phyloP scores from a whole-genome alignment of 1,284 basidiomycete species.

The Chondrostereum purpureum region DNA sequence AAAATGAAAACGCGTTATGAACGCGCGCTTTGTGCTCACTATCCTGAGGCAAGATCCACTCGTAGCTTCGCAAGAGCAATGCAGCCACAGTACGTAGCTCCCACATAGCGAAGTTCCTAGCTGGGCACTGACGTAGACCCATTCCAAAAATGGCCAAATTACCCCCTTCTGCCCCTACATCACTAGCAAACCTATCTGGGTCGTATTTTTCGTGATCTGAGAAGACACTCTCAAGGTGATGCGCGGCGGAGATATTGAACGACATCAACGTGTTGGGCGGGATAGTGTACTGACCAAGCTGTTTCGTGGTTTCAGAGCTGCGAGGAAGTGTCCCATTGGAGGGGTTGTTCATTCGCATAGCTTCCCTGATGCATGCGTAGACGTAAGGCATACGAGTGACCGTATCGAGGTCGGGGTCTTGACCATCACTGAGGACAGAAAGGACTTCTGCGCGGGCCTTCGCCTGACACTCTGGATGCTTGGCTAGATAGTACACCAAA shows the following conservation, averaged over 20 bases:
- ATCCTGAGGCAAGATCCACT: constrained; percentile 22
- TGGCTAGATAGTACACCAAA: constrained; percentile 25
- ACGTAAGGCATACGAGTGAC: constrained; percentile 19
- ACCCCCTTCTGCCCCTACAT: too few species aligned
- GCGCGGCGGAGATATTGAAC: constrained; percentile 23
- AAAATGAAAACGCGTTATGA: constrained; percentile 26
- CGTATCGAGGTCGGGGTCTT: constrained; percentile 20
- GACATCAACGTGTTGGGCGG: constrained; percentile 20
- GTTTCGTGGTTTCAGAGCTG: constrained; percentile 12
- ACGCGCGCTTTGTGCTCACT: constrained; percentile 19
- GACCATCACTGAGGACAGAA: constrained; percentile 12
- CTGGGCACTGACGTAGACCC: constrained; percentile 23
- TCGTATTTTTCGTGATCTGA: constrained; percentile 13
- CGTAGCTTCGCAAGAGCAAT: constrained; percentile 22
- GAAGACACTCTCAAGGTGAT: constrained; percentile 21
- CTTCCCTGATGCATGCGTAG: constrained; percentile 26
- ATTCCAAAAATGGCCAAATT: constrained; percentile 7
- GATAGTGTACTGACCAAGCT: constrained; percentile 17
- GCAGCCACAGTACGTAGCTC: constrained; percentile 24
- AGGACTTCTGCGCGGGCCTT: constrained; percentile 22
- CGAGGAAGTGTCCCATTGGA: constrained; percentile 24
- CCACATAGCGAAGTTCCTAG: constrained; percentile 25
- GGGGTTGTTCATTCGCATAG: constrained; percentile 27
- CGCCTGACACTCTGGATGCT: constrained; percentile 22
- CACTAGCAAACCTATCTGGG: constrained; percentile 18